A percentile compares a stretch with the other conserved stretches of the same genome.
Evolutionary conservation across 768 basidiomycete species (phyloP).

Genomic region (Mrakia hoshinonis): DNA sequence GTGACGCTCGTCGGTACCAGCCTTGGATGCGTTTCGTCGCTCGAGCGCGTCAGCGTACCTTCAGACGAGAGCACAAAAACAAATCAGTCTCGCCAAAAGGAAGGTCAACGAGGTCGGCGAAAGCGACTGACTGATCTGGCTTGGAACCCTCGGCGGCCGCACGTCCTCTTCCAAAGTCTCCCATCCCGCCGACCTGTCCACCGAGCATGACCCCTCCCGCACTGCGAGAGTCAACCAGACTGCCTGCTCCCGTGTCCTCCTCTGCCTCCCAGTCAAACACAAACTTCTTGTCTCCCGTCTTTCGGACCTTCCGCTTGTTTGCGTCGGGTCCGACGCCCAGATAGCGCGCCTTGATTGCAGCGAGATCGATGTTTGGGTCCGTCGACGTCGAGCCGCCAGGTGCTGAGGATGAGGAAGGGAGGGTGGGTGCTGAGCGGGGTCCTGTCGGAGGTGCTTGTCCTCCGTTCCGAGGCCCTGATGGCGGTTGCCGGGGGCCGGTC

Average conservation of each 20-base stretch:
- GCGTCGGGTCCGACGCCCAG: slow-evolving; percentile 61
- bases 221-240: not conserved
- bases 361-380: slow-evolving; percentile 59
- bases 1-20: slow-evolving; percentile 84
- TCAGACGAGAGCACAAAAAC: not conserved
- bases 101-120: slow-evolving; percentile 11
- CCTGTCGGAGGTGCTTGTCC: slow-evolving; percentile 55
- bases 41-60: slow-evolving; percentile 76
- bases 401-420: slow-evolving; percentile 41
- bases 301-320: slow-evolving; percentile 63
- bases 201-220: slow-evolving; percentile 38
- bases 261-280: slow-evolving; percentile 99
- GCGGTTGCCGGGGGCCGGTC: not conserved
- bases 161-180: slow-evolving; percentile 34
- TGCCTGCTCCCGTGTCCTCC: slow-evolving; percentile 70
- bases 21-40: slow-evolving; percentile 66
- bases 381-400: slow-evolving; percentile 37
- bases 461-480: slow-evolving; percentile 8
- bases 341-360: slow-evolving; percentile 81
- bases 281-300: slow-evolving; percentile 92
- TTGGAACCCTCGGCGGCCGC: slow-evolving; percentile 19
- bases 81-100: not conserved
- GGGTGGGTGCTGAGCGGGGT: slow-evolving; percentile 49
- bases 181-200: slow-evolving; percentile 39
- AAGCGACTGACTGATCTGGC: slow-evolving; percentile 20